These are phyloP conservation scores for Talaromyces stipitatus DNA, from an alignment of 495 filamentous ascomycete species.

Conservation along the genomic window DNA sequence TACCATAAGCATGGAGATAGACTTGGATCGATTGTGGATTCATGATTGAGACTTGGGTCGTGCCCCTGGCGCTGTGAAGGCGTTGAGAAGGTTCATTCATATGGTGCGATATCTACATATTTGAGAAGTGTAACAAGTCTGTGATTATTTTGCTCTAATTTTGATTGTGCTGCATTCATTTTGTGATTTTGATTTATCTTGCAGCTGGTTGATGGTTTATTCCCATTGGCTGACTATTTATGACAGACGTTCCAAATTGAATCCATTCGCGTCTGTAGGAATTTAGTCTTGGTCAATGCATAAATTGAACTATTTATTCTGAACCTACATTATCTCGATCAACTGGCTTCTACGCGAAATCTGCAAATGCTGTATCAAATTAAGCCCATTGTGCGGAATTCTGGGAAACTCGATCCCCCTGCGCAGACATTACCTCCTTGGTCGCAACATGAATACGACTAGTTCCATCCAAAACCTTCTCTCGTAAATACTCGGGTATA, in stretches of 20 bases:
- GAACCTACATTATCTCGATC: too few species aligned
- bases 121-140: neutral
- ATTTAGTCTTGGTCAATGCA: neutral
- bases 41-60: neutral
- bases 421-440: neutral
- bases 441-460: neutral
- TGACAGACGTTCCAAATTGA: neutral
- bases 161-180: neutral
- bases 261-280: neutral
- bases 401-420: neutral
- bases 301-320: neutral
- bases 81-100: too few species aligned
- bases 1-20: too few species aligned
- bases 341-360: too few species aligned
- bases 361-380: too few species aligned
- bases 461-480: neutral
- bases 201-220: neutral
- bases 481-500: slow-evolving; percentile 2
- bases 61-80: neutral
- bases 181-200: neutral
- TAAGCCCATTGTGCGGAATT: neutral
- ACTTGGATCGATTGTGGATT: neutral
- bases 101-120: neutral
- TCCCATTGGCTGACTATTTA: neutral
- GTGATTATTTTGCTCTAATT: neutral